Conservation (phyloP, 805 yeast species). For the Hanseniaspora nectarophila region DNA sequence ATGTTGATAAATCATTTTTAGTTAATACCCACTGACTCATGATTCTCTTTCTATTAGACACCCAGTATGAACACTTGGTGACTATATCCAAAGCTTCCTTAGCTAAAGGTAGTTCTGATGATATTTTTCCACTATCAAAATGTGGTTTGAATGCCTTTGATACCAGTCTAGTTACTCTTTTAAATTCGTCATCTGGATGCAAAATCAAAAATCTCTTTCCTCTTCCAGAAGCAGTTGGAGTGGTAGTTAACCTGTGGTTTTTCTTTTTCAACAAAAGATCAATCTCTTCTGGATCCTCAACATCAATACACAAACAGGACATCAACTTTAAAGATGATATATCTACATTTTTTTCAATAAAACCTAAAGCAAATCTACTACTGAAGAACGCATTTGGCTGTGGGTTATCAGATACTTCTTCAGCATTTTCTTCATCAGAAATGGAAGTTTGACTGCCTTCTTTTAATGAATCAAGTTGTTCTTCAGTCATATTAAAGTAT, state of each 20-base stretch:
- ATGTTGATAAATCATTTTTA: conserved; percentile 25
- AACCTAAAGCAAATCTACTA: not conserved
- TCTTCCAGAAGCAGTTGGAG: conserved; percentile 10
- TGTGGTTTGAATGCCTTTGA: conserved; percentile 60
- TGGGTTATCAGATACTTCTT: not conserved
- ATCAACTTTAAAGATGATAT: not conserved
- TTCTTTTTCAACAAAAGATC: conserved; percentile 29
- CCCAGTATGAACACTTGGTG: conserved; percentile 82
- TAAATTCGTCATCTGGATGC: conserved; percentile 70
- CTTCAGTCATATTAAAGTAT: not conserved
- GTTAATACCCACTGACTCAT: conserved; percentile 75
- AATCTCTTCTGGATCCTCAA: conserved; percentile 27
- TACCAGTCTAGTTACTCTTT: conserved; percentile 62
- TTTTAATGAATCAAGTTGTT: not conserved
- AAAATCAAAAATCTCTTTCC: conserved; percentile 54
- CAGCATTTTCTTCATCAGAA: not conserved
- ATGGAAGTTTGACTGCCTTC: too few relatives aligned
- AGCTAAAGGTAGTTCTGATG: conserved; percentile 63
- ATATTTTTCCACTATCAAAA: conserved; percentile 62
- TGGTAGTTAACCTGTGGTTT: conserved; percentile 25
- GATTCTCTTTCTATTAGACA: conserved; percentile 76
- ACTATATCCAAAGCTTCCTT: conserved; percentile 66
- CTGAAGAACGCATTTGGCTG: not conserved
- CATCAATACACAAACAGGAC: conserved; percentile 72
- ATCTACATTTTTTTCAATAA: not conserved